Base-by-base conservation (phyloP, 257 asterid species). In the Gentiana macrophylla region DNA sequence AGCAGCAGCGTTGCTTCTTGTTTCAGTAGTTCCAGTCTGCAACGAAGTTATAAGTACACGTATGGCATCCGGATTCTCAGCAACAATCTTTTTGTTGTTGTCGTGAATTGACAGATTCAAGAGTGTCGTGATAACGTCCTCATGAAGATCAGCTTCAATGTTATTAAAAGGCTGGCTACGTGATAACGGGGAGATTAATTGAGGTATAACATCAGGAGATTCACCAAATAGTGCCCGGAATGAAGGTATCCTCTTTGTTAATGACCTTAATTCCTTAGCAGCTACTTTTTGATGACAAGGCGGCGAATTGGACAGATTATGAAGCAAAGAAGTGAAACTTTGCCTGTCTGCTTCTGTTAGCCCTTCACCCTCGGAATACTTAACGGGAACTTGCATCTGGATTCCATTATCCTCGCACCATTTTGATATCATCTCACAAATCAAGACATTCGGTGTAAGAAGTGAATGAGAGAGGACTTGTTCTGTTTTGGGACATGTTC, bases 1-100 rank as follows among this genome's bases (percentile, higher is more conserved):
- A 6, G 98, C 98, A 2, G 98, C 94, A 12, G 98, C 94, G 68
- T 92, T 92, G 72, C 86, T 81, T 73, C 86, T 79, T 1, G 89
- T 89, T 37, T 79, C 83, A 3, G 82, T 67, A 1, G 94, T 85
- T 53, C 95, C 99, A 0, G 72, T 64, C 50, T 54, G 65, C 38
- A 92, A 53, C 2, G 97, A 94, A 33, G 69, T 80, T 45, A 80
- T 56, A 9, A 92, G 92, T 56, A 86, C 69, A 9, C 85, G 84
- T 63, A 92, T 72, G 49, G 76, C 94, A 56, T 13, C 67, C 1
- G 94, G 92, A 2, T 85, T 89, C 52, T 86, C 94, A 2, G 92
- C 97, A 9, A 92, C 99, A 2, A 70, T 81, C 82, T 79, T 80
- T 77, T 89, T 92, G 64, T 92, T 92, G 48, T 44, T 80, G 67